Evolutionary conservation across 1,284 basidiomycete genomes (phyloP).

Genomic region (Mycosarcoma maydis): DNA sequence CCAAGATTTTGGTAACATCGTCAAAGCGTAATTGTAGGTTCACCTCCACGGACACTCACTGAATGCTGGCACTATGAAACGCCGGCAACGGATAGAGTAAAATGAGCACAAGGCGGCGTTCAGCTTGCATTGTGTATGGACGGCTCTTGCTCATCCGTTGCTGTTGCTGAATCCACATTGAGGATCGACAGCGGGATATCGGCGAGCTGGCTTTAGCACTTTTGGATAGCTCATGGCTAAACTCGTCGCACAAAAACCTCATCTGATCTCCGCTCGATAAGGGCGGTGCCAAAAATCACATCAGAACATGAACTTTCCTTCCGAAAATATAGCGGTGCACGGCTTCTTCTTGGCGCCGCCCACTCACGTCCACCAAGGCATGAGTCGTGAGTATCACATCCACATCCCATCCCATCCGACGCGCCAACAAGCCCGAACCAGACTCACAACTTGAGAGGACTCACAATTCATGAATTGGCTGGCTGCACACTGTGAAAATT

Average conservation of each 20-base stretch:
- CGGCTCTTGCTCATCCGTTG: no score
- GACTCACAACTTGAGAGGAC: no score
- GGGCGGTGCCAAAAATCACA: background rate
- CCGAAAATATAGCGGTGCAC: background rate
- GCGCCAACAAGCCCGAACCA: no score
- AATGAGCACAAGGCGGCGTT: conserved; percentile 6
- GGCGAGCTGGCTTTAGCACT: conserved; percentile 2
- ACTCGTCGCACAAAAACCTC: background rate
- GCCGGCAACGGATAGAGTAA: conserved; percentile 1
- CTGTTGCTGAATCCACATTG: background rate
- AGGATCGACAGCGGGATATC: conserved; percentile 10
- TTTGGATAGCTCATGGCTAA: background rate
- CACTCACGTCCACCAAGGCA: no score
- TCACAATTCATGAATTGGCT: no score
- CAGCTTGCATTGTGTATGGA: background rate
- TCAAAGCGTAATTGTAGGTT: background rate
- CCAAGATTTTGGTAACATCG: background rate
- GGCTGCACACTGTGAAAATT: no score
- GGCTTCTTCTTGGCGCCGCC: conserved; percentile 5
- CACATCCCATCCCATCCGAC: no score
- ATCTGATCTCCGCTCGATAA: conserved; percentile 29
- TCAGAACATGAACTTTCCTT: conserved; percentile 10
- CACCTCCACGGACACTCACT: background rate
- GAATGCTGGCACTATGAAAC: background rate
- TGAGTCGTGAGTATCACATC: no score